These are phyloP conservation scores for Straminergon stramineum DNA, from an alignment of 225 moss, liverwort and hornwort genomes.

Conservation along the genomic window DNA sequence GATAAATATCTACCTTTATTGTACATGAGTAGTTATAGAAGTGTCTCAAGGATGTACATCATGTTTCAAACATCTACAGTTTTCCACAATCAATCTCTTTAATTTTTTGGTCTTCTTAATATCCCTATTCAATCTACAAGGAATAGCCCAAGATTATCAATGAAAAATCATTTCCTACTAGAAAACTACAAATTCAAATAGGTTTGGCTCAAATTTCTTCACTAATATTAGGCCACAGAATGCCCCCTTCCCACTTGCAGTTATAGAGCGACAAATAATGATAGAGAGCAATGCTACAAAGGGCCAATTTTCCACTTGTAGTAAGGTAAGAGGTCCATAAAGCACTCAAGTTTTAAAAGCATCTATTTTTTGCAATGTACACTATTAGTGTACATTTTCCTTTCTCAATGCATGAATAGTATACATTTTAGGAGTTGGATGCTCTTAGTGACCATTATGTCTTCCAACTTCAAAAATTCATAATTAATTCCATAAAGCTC, in stretches of 20 bases:
- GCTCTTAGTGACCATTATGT: rapidly evolving
- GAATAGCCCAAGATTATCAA: no score
- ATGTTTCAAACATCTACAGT: no score
- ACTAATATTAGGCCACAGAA: rapidly evolving
- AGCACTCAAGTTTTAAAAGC: rapidly evolving
- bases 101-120: no score
- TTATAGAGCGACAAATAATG: neutral
- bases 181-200: no score
- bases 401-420: neutral
- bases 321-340: neutral
- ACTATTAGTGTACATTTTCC: neutral
- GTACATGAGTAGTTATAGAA: no score
- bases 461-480: neutral
- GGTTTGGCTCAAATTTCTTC: neutral
- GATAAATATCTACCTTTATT: no score
- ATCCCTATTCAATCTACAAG: no score
- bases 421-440: rapidly evolving
- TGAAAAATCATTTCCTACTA: no score
- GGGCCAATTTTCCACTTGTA: neutral
- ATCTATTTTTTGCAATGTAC: neutral
- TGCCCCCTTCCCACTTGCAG: neutral
- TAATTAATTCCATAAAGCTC: neutral
- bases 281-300: neutral
- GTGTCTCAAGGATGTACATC: no score
- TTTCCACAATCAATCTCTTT: no score